These are phyloP conservation scores for Dictyostelium discoideum DNA, from an alignment of 78 protist species.

Conservation along the genomic window DNA sequence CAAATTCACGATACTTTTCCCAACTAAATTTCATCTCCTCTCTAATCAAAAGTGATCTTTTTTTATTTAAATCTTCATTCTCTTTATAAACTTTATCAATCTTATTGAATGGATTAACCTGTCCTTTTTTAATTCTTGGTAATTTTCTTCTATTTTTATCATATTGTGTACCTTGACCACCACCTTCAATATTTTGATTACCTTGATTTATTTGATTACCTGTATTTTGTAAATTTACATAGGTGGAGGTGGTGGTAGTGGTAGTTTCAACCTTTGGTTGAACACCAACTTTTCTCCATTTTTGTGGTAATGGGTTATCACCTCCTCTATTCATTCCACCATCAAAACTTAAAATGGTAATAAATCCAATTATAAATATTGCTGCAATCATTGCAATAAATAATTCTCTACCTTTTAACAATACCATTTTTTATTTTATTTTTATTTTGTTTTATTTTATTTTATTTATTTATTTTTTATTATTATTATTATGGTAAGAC, in stretches of 20 bases:
- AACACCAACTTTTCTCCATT: conserved; percentile 25
- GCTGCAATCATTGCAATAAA: conserved; percentile 33
- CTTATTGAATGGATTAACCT: neutral
- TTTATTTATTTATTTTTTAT: neutral
- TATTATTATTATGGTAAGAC: neutral
- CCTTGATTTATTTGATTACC: neutral
- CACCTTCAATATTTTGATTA: neutral
- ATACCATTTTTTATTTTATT: neutral
- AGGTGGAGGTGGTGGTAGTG: neutral
- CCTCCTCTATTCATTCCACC: neutral
- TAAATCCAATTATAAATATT: conserved; percentile 23
- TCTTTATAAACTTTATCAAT: conserved; percentile 11
- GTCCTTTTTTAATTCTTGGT: neutral
- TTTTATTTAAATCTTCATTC: neutral
- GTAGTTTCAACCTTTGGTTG: neutral
- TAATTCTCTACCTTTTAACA: neutral
- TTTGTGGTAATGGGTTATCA: neutral
- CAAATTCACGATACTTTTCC: conserved; percentile 18
- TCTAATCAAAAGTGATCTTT: conserved; percentile 25
- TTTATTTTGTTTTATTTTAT: neutral
- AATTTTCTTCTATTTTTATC: neutral
- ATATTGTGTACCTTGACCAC: neutral
- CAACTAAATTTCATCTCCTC: conserved; percentile 81
- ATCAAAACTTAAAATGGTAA: conserved; percentile 44
- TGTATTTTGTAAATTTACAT: neutral